Percentiles rank a stretch among this genome's conserved stretches.
Conservation (phyloP, 805 yeast genomes). For the Pichia thaimueangensis region DNA sequence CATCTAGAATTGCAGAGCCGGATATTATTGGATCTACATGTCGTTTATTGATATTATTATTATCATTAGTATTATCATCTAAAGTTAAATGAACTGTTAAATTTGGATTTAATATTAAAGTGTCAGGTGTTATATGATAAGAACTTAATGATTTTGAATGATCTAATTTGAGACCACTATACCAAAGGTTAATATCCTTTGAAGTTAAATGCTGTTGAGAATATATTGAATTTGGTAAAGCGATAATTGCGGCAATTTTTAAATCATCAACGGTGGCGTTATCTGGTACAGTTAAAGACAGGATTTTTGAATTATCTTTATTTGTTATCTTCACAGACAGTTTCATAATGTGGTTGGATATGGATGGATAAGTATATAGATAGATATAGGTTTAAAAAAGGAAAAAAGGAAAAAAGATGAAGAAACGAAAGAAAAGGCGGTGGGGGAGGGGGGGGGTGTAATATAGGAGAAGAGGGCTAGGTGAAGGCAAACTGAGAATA, state of each 20-base stretch:
- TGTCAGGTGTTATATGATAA: conserved; percentile 25
- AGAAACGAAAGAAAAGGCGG: background rate
- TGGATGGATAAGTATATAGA: background rate
- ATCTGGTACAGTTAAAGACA: conserved; percentile 40
- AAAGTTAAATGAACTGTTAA: conserved; percentile 28
- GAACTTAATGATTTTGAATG: conserved; percentile 19
- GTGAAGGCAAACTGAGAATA: background rate
- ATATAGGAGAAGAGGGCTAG: background rate
- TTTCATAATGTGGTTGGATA: conserved; percentile 32
- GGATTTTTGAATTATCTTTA: conserved; percentile 30
- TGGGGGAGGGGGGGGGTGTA: background rate
- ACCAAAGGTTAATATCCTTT: conserved; percentile 25
- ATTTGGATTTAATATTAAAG: conserved; percentile 9
- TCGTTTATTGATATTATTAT: no score
- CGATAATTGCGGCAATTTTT: conserved; percentile 39
- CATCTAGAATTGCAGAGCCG: conserved; percentile 17
- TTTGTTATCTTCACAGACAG: conserved; percentile 36
- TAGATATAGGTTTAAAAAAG: background rate
- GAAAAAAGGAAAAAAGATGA: background rate
- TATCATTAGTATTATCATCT: conserved; percentile 12
- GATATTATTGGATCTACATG: no score
- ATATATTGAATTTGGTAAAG: conserved; percentile 20
- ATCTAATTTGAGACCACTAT: conserved; percentile 29
- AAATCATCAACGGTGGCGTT: conserved; percentile 48
- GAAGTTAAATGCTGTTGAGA: conserved; percentile 14